Base-by-base conservation (phyloP, 805 yeast genomes). In the Candida awuae region DNA sequence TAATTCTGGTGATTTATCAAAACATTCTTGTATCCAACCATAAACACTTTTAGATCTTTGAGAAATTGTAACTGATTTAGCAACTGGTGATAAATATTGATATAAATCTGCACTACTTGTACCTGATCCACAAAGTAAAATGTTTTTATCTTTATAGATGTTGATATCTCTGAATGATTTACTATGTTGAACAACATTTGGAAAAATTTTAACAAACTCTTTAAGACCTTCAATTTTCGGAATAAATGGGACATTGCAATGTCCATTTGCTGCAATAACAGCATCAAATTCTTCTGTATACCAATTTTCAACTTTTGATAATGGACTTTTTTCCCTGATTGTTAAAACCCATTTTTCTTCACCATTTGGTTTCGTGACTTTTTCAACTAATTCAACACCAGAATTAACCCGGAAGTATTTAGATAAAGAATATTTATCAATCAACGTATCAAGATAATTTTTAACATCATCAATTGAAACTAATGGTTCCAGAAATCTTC, bases 231-330 rank as follows among this genome's bases (percentile, higher is more conserved):
- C 53, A 26, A 73, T 63, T 18, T 66, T 56, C 1, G 90, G 88
- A 35, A 73, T 59, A 47, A 53, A 65, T 1, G 88, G 88, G 20
- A 69, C 63, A 30, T 77, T 69, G 18, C 49, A 46, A 53, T 75
- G 77, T 1, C 90, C 88, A 20, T 71, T 64, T 6, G 85, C 82
- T 6, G 77, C 53, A 3, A 75, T 73, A 5, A 81, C 70, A 8
- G 76, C 81, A 53, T 81, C 87, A 46, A 67, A 76, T 25, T 52
- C 54, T 38, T 71, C 71, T 19, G 48, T 54, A 44, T 71, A 70
- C 75, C 75, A 71, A 18, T 46, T 38, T 29, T 51, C 54, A 21
- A 34, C 32, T 27, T 38, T 41, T 10, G 45, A 43, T 4, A 37
- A 31, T 4, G 28, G 29, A 7, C 39, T 8, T 18, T 46, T 46